Percentiles rank a stretch among this genome's conserved stretches.
Evolutionary conservation across 2,329 filamentous ascomycete species (phyloP).

Genomic region (Mycogone perniciosa): DNA sequence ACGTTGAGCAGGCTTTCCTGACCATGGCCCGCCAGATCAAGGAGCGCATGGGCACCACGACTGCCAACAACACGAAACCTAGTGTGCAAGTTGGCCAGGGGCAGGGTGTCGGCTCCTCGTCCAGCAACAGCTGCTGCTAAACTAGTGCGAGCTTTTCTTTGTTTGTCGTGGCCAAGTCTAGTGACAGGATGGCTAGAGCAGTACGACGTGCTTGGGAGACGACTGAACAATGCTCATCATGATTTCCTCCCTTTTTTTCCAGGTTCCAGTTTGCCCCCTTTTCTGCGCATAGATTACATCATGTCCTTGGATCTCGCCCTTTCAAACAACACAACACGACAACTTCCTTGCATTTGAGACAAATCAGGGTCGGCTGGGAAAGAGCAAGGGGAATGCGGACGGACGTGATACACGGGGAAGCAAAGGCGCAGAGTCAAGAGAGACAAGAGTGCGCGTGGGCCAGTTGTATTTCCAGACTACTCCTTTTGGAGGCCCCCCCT

Average conservation of each 20-base stretch:
- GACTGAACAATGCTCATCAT: slow-evolving; percentile 26
- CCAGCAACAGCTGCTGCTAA: slow-evolving; percentile 88
- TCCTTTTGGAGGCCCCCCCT: slow-evolving; percentile 6
- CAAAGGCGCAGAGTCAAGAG: slow-evolving; percentile 11
- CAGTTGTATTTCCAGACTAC: slow-evolving; percentile 10
- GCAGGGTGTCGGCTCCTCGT: slow-evolving; percentile 84
- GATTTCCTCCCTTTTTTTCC: slow-evolving; percentile 23
- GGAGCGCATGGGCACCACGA: slow-evolving; percentile 97
- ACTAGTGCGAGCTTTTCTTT: slow-evolving; percentile 19
- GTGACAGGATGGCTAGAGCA: slow-evolving; percentile 12
- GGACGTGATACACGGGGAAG: slow-evolving; percentile 10
- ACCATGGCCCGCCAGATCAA: slow-evolving; percentile 99
- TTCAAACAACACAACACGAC: slow-evolving; percentile 13
- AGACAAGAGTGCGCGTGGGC: slow-evolving; percentile 9
- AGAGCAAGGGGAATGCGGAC: slow-evolving; percentile 9
- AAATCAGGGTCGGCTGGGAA: slow-evolving; percentile 12
- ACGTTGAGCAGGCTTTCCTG: slow-evolving; percentile 99
- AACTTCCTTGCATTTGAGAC: slow-evolving; percentile 12
- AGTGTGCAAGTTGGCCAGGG: slow-evolving; percentile 94
- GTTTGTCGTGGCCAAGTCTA: slow-evolving; percentile 12
- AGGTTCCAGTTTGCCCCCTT: slow-evolving; percentile 14
- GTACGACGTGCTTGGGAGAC: slow-evolving; percentile 23
- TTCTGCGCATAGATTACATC: slow-evolving; percentile 33
- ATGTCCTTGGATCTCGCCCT: slow-evolving; percentile 29
- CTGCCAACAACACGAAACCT: slow-evolving; percentile 95